Evolutionary conservation across 2,329 filamentous ascomycete genomes (phyloP), one percentile per base, ranked within the genome.

Genomic region (Ceratocystis huliohia): DNA sequence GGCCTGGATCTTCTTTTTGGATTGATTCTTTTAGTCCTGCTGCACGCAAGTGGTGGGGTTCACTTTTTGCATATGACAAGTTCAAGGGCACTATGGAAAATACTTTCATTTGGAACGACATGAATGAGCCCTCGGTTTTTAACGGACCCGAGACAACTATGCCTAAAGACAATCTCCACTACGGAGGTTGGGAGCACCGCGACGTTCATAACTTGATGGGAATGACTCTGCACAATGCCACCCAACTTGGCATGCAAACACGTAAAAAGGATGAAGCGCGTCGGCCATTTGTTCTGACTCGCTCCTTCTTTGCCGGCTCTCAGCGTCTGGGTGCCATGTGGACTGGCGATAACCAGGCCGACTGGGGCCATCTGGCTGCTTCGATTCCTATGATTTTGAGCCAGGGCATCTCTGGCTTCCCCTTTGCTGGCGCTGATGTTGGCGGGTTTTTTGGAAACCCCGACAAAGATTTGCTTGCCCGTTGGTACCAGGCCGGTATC

Each of bases 71-170:
- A 72, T 97, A 95, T 70, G 86, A 90, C 73, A 83, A 78, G 50
- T 99, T 96, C 81, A 89, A 90, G 75, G 92, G 91, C 61, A 91
- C 91, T 1, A 82, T 87, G 71, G 81, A 87, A 70, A 99, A 97
- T 75, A 87, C 90, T 0, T 96, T 91, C 76, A 85, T 99, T 72
- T 99, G 94, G 94, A 99, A 99, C 75, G 94, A 99, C 75, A 99
- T 99, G 94, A 97, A 96, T 74, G 94, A 99, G 78, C 94, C 94
- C 0, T 97, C 94, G 0, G 94, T 99, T 1, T 99, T 99, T 80
- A 97, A 97, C 74, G 94, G 94, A 0, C 94, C 94, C 0, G 94
- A 99, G 76, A 96, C 91, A 2, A 97, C 93, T 4, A 97, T 97
- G 92, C 94, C 94, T 69, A 96, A 96, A 77, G 94, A 99, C 79